Conservation (phyloP, 331 rosid genomes). For the Telfairia occidentalis region DNA sequence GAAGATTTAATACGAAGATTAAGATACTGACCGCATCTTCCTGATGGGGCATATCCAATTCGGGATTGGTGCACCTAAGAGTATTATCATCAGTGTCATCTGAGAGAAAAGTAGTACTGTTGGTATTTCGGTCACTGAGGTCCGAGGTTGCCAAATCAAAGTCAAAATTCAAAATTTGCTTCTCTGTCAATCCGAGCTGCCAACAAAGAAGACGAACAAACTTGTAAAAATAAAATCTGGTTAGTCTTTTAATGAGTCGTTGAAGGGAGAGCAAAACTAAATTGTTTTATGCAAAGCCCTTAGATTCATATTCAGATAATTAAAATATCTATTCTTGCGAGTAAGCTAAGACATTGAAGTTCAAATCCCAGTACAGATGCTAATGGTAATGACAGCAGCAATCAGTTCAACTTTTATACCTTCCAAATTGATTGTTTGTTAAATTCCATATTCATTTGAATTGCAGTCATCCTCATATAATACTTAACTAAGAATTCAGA, state of each 20-base stretch:
- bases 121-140: conserved; percentile 73
- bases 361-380: neutral
- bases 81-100: conserved; percentile 78
- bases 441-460: neutral
- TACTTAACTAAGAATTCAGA: neutral
- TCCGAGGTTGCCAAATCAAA: conserved; percentile 65
- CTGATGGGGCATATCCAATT: conserved; percentile 39
- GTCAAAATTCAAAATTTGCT: conserved; percentile 57
- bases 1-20: neutral
- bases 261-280: neutral
- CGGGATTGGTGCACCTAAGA: conserved; percentile 37
- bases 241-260: neutral
- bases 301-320: neutral
- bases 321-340: neutral
- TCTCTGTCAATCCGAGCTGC: conserved; percentile 95
- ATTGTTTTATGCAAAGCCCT: neutral
- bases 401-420: neutral
- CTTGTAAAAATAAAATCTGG: neutral
- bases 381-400: neutral
- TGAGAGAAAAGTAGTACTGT: conserved; percentile 71
- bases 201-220: conserved; percentile 17
- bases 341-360: neutral
- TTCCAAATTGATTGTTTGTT: neutral
- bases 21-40: conserved; percentile 45
- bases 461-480: neutral